A percentile compares a stretch with the other conserved stretches of the same genome.
Conservation (phyloP, 192 early-diverging fungal genomes). For the Obelidium mucronatum region DNA sequence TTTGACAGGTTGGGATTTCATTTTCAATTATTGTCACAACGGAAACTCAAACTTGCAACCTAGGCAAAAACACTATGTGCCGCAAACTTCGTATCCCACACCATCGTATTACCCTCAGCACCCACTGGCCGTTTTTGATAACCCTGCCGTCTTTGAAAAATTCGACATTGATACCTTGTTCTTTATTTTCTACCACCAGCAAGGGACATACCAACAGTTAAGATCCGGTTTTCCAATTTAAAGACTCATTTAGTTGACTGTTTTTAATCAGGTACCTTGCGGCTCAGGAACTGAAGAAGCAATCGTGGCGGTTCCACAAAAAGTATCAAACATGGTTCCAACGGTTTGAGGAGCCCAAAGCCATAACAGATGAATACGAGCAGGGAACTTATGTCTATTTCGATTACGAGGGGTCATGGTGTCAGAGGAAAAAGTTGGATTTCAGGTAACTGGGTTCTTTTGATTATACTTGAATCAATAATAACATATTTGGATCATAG, state of each 20-base stretch:
- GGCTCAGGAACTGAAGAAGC: conserved; percentile 93
- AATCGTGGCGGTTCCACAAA: conserved; percentile 99
- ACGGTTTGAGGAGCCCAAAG: conserved; percentile 94
- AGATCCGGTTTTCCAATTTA: conserved; percentile 33
- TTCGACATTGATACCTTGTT: conserved; percentile 96
- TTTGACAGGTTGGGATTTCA: conserved; percentile 72
- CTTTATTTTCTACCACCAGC: conserved; percentile 98
- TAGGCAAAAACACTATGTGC: conserved; percentile 74
- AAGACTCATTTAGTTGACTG: conserved; percentile 16
- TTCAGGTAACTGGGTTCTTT: conserved; percentile 66
- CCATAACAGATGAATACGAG: conserved; percentile 96
- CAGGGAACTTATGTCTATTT: conserved; percentile 99
- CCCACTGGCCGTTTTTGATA: conserved; percentile 81
- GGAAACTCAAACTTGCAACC: background rate
- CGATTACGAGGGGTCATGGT: conserved; percentile 97
- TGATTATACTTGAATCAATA: background rate
- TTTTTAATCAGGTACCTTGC: conserved; percentile 77
- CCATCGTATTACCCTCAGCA: conserved; percentile 93
- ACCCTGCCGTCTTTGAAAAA: conserved; percentile 85
- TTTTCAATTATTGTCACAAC: conserved; percentile 3
- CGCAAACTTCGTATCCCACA: conserved; percentile 78
- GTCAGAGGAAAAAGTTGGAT: conserved; percentile 95
- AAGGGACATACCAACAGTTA: conserved; percentile 96
- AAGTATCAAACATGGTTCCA: conserved; percentile 99
- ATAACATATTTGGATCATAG: conserved; percentile 37